Evolutionary conservation across 2,329 filamentous ascomycete genomes (phyloP), one percentile per base, ranked within the genome.

Genomic region (Plectosphaerella sp.): DNA sequence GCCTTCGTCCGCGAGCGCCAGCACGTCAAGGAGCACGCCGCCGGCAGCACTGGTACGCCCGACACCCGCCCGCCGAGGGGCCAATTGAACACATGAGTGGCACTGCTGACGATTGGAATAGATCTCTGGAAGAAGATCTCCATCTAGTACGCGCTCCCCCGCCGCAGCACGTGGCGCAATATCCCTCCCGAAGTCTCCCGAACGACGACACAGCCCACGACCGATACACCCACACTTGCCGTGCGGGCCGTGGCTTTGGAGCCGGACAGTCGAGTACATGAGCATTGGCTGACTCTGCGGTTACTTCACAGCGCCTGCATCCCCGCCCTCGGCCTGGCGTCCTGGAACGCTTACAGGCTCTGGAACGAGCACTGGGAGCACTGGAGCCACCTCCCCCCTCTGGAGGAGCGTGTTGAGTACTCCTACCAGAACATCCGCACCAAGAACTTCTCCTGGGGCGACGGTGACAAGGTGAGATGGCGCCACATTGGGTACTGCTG

Each of bases 361-460:
- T 99, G 91, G 91, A 86, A 83, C 65, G 90, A 95, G 78, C 94
- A 99, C 76, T 97, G 93, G 93, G 89, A 95, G 76, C 94, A 99
- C 82, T 91, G 88, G 84, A 76, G 73, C 50, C 93, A 97, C 77
- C 76, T 89, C 72, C 84, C 88, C 55, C 89, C 94, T 60, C 79
- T 93, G 62, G 91, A 96, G 79, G 94, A 99, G 78, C 88, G 89
- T 68, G 76, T 82, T 65, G 90, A 97, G 79, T 99, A 97, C 76
- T 78, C 91, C 55, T 99, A 96, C 85, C 90, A 96, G 84, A 99
- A 99, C 82, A 89, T 99, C 73, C 89, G 94, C 71, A 83, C 84
- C 72, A 97, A 94, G 87, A 97, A 96, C 84, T 99, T 76, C 81
- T 86, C 84, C 67, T 99, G 89, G 89, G 92, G 93, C 61, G 80